Conservation (phyloP, 2,329 filamentous ascomycete species). For the Talaromyces atroroseus region DNA sequence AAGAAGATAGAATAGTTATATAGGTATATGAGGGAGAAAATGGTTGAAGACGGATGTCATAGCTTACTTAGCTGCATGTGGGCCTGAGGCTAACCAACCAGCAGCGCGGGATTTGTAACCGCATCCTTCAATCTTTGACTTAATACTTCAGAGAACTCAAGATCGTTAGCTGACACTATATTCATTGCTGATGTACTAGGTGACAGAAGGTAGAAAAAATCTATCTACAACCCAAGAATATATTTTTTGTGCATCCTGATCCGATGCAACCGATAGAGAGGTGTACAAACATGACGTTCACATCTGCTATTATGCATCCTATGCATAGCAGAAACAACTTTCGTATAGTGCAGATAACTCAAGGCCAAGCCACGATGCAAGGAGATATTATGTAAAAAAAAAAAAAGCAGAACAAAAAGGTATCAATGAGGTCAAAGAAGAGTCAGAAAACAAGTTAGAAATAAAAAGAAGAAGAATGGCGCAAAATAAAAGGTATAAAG, state of each 20-base stretch:
- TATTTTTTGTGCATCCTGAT: conserved; percentile 1
- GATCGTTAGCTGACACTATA: conserved; percentile 5
- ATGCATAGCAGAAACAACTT: conserved; percentile 4
- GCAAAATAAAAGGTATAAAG: background rate
- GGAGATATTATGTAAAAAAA: background rate
- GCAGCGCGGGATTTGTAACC: background rate
- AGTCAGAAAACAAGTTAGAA: background rate
- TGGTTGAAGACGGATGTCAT: background rate
- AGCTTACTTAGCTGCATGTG: background rate
- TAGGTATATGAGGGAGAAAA: background rate
- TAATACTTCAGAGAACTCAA: too few relatives aligned
- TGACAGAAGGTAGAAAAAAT: conserved; percentile 2
- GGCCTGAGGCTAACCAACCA: background rate
- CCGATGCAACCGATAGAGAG: background rate
- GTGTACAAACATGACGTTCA: background rate
- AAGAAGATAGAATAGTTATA: too few relatives aligned
- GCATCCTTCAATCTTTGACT: too few relatives aligned
- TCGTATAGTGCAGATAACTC: conserved; percentile 6
- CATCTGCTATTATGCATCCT: background rate
- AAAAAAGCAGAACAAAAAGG: conserved; percentile 6
- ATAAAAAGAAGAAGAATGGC: background rate
- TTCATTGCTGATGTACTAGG: conserved; percentile 11
- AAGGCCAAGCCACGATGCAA: conserved; percentile 4
- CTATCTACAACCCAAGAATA: conserved; percentile 14
- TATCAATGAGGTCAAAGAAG: background rate